phyloP scores from a whole-genome alignment of 2,329 filamentous ascomycete species.

The Claviceps arundinis region DNA sequence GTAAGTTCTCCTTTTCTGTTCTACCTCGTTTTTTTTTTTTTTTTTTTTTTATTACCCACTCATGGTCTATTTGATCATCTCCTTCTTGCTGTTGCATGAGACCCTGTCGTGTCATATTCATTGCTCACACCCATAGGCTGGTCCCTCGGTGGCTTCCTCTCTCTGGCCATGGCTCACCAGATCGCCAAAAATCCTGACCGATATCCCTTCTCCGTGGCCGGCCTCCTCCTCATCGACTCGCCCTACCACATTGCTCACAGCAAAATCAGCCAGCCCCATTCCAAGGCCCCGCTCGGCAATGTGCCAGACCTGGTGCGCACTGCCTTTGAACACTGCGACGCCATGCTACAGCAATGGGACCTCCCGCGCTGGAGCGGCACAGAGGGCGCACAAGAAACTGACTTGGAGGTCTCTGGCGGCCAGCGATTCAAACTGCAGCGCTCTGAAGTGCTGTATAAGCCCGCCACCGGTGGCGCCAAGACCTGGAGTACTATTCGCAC shows the following conservation, averaged over 20 bases:
- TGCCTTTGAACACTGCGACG: slow-evolving; percentile 18
- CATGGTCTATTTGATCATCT: not conserved
- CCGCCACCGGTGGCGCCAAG: slow-evolving; percentile 4
- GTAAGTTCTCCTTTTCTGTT: slow-evolving; percentile 1
- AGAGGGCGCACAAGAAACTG: slow-evolving; percentile 6
- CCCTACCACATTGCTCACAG: slow-evolving; percentile 14
- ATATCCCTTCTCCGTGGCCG: slow-evolving; percentile 12
- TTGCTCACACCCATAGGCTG: slow-evolving; percentile 11
- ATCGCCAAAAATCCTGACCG: slow-evolving; percentile 12
- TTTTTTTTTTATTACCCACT: no score
- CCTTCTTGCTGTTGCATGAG: not conserved
- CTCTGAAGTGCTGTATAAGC: slow-evolving; percentile 11
- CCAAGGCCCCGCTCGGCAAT: slow-evolving; percentile 9
- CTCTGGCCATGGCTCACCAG: slow-evolving; percentile 14
- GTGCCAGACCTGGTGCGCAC: slow-evolving; percentile 15
- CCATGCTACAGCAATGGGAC: slow-evolving; percentile 17
- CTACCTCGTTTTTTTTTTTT: no score
- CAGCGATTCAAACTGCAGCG: slow-evolving; percentile 8
- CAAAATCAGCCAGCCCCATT: slow-evolving; percentile 6
- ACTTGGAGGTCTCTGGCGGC: slow-evolving; percentile 8
- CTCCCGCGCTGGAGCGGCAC: slow-evolving; percentile 14
- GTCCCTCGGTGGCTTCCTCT: slow-evolving; percentile 18
- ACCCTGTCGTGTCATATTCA: not conserved
- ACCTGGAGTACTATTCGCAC: slow-evolving; percentile 8
- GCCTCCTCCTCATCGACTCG: slow-evolving; percentile 17